These are phyloP conservation scores for Vitellaria paradoxa DNA, from an alignment of 179 eudicot species.

Conservation along the genomic window DNA sequence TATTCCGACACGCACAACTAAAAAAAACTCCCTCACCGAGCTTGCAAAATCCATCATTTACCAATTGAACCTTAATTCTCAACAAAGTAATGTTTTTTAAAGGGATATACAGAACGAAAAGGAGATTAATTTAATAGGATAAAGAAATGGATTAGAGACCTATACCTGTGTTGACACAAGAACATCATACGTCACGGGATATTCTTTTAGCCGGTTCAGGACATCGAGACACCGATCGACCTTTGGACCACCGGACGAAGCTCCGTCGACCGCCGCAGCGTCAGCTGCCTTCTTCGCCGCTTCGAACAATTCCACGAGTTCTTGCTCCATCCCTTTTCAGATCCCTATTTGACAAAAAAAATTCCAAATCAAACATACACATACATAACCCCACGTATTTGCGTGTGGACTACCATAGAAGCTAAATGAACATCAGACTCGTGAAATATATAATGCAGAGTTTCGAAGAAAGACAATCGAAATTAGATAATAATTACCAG, in stretches of 20 bases:
- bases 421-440: neutral
- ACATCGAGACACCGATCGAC: constrained; percentile 29
- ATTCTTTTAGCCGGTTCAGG: constrained; percentile 20
- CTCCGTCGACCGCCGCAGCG: constrained; percentile 21
- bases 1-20: too few relatives aligned
- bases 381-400: neutral
- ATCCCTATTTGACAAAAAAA: neutral
- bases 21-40: too few relatives aligned
- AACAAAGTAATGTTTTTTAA: neutral
- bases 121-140: neutral
- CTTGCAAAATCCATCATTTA: too few relatives aligned
- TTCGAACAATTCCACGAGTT: constrained; percentile 28
- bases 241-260: constrained; percentile 8
- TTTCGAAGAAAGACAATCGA: neutral
- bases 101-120: neutral
- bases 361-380: neutral
- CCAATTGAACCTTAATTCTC: too few relatives aligned
- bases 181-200: constrained; percentile 23
- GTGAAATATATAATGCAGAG: neutral
- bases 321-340: constrained; percentile 24
- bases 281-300: constrained; percentile 32
- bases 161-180: constrained; percentile 31
- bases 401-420: neutral
- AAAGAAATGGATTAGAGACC: neutral
- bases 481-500: neutral